Conservation (phyloP, 441 rosid genomes). For the Mallotus japonicus region DNA sequence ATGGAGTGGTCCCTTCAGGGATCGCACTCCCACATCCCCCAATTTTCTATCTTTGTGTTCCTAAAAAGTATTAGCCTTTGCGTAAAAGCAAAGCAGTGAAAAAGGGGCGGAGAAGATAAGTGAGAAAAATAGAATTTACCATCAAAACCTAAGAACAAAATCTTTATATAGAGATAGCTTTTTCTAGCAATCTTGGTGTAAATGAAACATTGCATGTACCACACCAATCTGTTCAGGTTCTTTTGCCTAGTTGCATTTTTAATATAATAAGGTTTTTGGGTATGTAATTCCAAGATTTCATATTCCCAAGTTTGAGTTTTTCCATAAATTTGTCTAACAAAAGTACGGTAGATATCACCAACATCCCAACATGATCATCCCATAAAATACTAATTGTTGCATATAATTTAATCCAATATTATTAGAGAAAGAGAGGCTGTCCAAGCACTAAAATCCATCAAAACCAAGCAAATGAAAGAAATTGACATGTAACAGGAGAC, state of each 20-base stretch:
- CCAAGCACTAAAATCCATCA: conserved; percentile 35
- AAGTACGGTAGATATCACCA: conserved; percentile 1
- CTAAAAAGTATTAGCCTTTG: conserved; percentile 30
- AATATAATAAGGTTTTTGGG: conserved; percentile 11
- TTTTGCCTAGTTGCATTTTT: conserved; percentile 8
- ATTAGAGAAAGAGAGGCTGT: background rate
- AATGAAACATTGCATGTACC: conserved; percentile 29
- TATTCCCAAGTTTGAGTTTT: conserved; percentile 31
- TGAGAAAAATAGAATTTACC: background rate
- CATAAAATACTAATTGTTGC: background rate
- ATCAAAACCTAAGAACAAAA: background rate
- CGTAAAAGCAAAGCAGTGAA: conserved; percentile 44
- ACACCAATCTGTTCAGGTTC: conserved; percentile 14
- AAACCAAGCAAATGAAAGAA: conserved; percentile 15
- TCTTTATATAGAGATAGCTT: too few species aligned
- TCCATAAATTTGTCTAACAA: conserved; percentile 34
- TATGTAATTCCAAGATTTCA: conserved; percentile 28
- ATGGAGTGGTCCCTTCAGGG: conserved; percentile 45
- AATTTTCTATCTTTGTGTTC: conserved; percentile 20
- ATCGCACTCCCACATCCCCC: conserved; percentile 33
- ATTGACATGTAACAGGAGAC: conserved; percentile 29
- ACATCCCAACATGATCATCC: conserved; percentile 14
- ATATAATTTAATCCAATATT: background rate
- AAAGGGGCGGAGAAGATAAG: background rate
- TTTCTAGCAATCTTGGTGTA: background rate